Evolutionary conservation across 1,139 yeast species (phyloP).

Genomic region (Nakaseomyces sp.): DNA sequence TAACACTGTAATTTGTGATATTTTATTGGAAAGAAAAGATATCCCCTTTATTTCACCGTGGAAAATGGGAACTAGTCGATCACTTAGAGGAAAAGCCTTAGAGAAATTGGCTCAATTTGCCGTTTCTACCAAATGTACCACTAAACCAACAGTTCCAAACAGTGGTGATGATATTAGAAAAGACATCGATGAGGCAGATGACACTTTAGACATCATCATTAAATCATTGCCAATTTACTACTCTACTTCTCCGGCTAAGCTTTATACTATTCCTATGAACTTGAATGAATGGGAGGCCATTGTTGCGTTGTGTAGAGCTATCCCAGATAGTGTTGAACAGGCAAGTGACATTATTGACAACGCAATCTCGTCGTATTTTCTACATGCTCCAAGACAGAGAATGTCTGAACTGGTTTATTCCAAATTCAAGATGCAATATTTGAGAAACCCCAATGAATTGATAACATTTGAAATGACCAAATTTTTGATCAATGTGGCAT

Average conservation of each 20-base stretch:
- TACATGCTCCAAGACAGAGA: slow-evolving; percentile 49
- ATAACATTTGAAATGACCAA: slow-evolving; percentile 32
- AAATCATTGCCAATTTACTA: slow-evolving; percentile 25
- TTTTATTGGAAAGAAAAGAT: too few relatives aligned
- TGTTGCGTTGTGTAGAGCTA: slow-evolving; percentile 50
- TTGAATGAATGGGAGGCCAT: slow-evolving; percentile 63
- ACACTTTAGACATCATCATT: slow-evolving; percentile 17
- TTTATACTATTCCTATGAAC: slow-evolving; percentile 38
- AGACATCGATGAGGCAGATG: slow-evolving; percentile 5
- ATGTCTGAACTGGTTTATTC: slow-evolving; percentile 40
- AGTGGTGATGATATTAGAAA: slow-evolving; percentile 10
- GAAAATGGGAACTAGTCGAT: slow-evolving; percentile 16
- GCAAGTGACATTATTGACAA: slow-evolving; percentile 42
- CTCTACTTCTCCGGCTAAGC: slow-evolving; percentile 21
- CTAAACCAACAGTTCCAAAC: slow-evolving; percentile 6
- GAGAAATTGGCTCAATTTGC: slow-evolving; percentile 39
- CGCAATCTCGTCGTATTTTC: slow-evolving; percentile 50
- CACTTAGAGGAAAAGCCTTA: slow-evolving; percentile 53
- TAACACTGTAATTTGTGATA: too few relatives aligned
- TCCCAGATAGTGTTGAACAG: slow-evolving; percentile 38
- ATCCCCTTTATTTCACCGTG: too few relatives aligned
- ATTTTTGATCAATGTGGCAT: slow-evolving; percentile 30
- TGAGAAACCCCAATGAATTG: slow-evolving; percentile 37
- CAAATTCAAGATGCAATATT: slow-evolving; percentile 37
- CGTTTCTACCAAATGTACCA: slow-evolving; percentile 14